Percentiles rank a stretch among this genome's conserved stretches.
These are phyloP conservation scores for Bolboschoenoplectus hybrid DNA, from an alignment of 202 grass and related monocot genomes.

Conservation along the genomic window DNA sequence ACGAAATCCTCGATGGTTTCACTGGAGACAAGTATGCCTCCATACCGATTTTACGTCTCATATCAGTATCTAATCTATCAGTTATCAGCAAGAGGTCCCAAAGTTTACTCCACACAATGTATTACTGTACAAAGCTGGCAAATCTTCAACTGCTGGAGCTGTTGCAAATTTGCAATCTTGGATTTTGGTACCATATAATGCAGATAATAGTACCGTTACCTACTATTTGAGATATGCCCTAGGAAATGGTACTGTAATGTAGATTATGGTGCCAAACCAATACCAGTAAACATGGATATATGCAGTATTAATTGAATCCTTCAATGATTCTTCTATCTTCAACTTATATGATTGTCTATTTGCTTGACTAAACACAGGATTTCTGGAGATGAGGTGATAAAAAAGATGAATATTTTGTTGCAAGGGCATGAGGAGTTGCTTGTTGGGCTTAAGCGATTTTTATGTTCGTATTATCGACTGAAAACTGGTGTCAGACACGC, in stretches of 20 bases:
- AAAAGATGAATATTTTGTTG: constrained; percentile 64
- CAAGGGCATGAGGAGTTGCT: constrained; percentile 70
- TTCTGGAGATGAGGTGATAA: constrained; percentile 39
- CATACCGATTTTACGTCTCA: background rate
- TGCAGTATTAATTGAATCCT: background rate
- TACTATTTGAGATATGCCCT: background rate
- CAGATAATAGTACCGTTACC: background rate
- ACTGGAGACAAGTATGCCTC: constrained; percentile 61
- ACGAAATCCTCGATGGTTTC: constrained; percentile 79
- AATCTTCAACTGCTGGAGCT: background rate
- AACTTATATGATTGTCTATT: constrained; percentile 7
- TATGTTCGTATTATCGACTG: constrained; percentile 73
- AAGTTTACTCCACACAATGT: background rate
- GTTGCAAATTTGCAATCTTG: background rate
- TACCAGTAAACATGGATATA: background rate
- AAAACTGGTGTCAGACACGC: constrained; percentile 48
- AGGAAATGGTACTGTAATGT: background rate
- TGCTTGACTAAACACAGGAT: constrained; percentile 12
- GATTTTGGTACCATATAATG: background rate
- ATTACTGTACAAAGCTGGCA: constrained; percentile 8
- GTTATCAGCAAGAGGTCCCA: background rate
- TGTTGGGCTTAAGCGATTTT: constrained; percentile 74
- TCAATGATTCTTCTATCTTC: background rate
- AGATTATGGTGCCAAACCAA: background rate
- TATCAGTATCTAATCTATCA: background rate